Evolutionary conservation across 352 stramenopile species (phyloP).

Genomic region (Phytopythium aichiense): DNA sequence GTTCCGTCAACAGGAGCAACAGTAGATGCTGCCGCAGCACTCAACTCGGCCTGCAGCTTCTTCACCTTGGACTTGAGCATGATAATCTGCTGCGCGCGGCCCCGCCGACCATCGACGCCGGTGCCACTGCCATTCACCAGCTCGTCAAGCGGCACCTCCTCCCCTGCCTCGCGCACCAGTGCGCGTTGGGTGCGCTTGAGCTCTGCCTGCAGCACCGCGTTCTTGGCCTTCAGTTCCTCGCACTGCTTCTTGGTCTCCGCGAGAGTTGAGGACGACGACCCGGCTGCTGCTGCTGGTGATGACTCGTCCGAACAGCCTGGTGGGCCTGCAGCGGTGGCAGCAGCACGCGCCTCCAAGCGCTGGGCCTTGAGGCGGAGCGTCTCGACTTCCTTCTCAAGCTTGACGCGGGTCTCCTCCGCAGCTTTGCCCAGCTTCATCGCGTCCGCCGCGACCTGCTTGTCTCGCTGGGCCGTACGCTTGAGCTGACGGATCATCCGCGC

Average conservation of each 20-base stretch:
- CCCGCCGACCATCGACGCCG: conserved; percentile 27
- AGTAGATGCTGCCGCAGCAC: background rate
- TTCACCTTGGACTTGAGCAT: conserved; percentile 83
- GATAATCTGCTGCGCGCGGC: conserved; percentile 79
- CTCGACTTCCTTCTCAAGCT: conserved; percentile 57
- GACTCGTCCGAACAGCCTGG: background rate
- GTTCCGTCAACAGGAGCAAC: background rate
- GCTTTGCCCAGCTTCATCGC: conserved; percentile 35
- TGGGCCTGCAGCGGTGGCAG: conserved; percentile 13
- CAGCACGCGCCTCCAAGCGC: conserved; percentile 41
- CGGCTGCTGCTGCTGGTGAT: background rate
- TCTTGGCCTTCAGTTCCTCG: conserved; percentile 62
- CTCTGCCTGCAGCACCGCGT: conserved; percentile 44
- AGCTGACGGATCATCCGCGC: conserved; percentile 59
- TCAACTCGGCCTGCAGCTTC: conserved; percentile 51
- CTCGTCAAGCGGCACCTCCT: conserved; percentile 50
- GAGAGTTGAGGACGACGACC: background rate
- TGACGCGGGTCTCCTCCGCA: conserved; percentile 22
- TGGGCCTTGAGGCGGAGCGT: conserved; percentile 55
- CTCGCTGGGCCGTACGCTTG: conserved; percentile 51
- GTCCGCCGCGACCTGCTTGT: conserved; percentile 48
- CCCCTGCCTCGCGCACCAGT: conserved; percentile 57
- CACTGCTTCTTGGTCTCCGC: conserved; percentile 35
- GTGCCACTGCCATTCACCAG: conserved; percentile 23
- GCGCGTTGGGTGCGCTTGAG: conserved; percentile 74